Evolutionary conservation across 495 filamentous ascomycete species (phyloP), one percentile per base, ranked within the genome.

Genomic region (Lepraria neglecta): DNA sequence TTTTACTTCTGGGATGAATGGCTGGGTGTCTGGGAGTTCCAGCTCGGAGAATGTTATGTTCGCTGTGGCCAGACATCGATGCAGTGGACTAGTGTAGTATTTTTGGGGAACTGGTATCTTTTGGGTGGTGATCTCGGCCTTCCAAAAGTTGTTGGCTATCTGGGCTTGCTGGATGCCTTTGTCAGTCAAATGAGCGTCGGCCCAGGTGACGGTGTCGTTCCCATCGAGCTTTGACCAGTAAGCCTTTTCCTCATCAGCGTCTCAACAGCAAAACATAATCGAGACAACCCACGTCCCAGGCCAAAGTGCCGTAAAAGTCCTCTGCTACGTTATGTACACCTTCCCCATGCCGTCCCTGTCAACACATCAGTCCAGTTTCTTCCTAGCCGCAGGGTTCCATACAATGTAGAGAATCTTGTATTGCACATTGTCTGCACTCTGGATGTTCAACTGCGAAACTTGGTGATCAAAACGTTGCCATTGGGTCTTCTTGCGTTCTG

Each of bases 141-240:
- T 68, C 86, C 87, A 94, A 74, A 88, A 90, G 19, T 62, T 54
- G 62, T 87, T 78, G 24, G 86, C 84, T 33, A 71, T 73, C 10
- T 74, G 66, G 40, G 90, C 90, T 74, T 92, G 87, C 12, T 59
- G 50, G 51, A 79, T 74, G 28, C 90, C 90, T 35, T 62, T 70
- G 1, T 71, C 44, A 1, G 87, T 91, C 42, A 95, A 78, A 24
- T 79, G 73, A 4, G 90, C 84, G 66, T 95, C 90, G 33, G 72
- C 70, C 90, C 90, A 95, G 66, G 69, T 78, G 6, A 74, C 72
- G 2, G 78, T 85, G 24, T 70, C 76, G 70, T 92, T 87, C 59
- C 89, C 89, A 55, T 85, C 75, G 4, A 84, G 77, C 53, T 80
- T 76, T 51, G 87, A 82, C 85, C 85, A 94, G 76, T 90, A 84